Percentiles rank a stretch among this genome's conserved stretches.
phyloP scores from a whole-genome alignment of 2,329 filamentous ascomycete genomes.

The Diaporthe citriasiana region DNA sequence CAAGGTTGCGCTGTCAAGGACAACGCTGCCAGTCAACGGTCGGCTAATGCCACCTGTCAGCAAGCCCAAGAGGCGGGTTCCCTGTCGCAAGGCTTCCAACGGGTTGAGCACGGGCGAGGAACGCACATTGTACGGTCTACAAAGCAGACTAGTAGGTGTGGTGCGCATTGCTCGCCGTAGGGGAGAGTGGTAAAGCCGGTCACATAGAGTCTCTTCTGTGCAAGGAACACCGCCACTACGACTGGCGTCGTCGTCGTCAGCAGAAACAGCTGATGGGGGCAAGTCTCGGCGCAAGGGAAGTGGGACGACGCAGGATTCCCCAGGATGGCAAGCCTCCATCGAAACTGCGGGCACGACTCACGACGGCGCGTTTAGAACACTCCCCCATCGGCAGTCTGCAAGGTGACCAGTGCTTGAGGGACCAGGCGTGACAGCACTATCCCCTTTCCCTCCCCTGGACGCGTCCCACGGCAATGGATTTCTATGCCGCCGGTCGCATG shows the following conservation, averaged over 20 bases:
- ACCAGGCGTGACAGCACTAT: slow-evolving; percentile 13
- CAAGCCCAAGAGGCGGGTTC: slow-evolving; percentile 6
- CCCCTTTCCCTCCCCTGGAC: slow-evolving; percentile 6
- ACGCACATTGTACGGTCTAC: slow-evolving; percentile 19
- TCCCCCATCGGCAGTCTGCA: slow-evolving; percentile 19
- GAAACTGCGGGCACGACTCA: slow-evolving; percentile 33
- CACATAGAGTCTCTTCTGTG: slow-evolving; percentile 30
- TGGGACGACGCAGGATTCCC: slow-evolving; percentile 3
- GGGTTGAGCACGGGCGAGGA: slow-evolving; percentile 13
- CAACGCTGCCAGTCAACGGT: slow-evolving; percentile 11
- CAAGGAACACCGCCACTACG: slow-evolving; percentile 8
- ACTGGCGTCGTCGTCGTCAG: slow-evolving; percentile 30
- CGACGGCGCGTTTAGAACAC: slow-evolving; percentile 6
- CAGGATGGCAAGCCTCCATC: slow-evolving; percentile 25
- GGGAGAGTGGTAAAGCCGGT: neutral
- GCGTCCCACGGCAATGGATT: slow-evolving; percentile 26
- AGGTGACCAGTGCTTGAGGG: slow-evolving; percentile 16
- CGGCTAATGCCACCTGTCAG: slow-evolving; percentile 34
- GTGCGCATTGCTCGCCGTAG: slow-evolving; percentile 13
- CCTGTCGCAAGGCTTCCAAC: slow-evolving; percentile 28
- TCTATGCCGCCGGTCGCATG: slow-evolving; percentile 21
- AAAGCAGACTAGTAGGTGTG: slow-evolving; percentile 14
- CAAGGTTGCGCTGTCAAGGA: slow-evolving; percentile 22
- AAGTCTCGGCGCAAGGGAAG: slow-evolving; percentile 14
- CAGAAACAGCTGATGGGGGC: slow-evolving; percentile 22